Evolutionary conservation across 2,329 filamentous ascomycete genomes (phyloP), one percentile per base, ranked within the genome.

Genomic region (Onygena corvina): DNA sequence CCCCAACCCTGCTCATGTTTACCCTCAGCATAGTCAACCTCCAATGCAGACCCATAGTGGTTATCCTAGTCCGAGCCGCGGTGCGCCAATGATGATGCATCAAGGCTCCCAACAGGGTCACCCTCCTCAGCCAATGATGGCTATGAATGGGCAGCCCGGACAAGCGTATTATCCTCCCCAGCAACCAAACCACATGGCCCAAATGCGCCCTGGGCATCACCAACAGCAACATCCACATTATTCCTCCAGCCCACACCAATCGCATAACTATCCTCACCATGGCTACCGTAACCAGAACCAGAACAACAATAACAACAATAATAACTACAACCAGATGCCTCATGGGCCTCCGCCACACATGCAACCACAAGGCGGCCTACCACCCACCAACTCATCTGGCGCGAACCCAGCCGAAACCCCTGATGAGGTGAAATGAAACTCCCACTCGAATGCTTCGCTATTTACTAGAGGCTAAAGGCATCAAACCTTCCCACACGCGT

Each of bases 31-130:
- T 58, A 67, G 60, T 40, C 66, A 65, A 16, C 67, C 72, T 54
- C 69, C 70, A 33, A 59, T 71, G 53, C 71, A 75, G 50, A 71
- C 72, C 49, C 79, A 83, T 16, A 84, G 78, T 36, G 86, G 87
- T 12, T 94, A 86, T 61, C 85, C 87, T n/a, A 95, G 90, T 62
- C 90, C 90, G 1, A 81, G 86, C 50, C 79, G 88, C 44, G 81
- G 82, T 16, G 86, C 92, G 9, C 83, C 86, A 1, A 87, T 93
- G 81, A 96, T 96, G 90, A 85, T 83, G 60, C 89, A 89, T 57
- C 87, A 94, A 68, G 86, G 86, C 49, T 95, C 89, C 23, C 90
- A 95, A 61, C 89, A 94, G 64, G 88, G 89, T 34, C 87, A 93
- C 62, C 73, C 73, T 50, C 72, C 73, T 44, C 71, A 80, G 71